Percentiles rank a stretch among this genome's conserved stretches.
Conservation (phyloP, 257 asterid genomes). For the Przewalskia tangutica region DNA sequence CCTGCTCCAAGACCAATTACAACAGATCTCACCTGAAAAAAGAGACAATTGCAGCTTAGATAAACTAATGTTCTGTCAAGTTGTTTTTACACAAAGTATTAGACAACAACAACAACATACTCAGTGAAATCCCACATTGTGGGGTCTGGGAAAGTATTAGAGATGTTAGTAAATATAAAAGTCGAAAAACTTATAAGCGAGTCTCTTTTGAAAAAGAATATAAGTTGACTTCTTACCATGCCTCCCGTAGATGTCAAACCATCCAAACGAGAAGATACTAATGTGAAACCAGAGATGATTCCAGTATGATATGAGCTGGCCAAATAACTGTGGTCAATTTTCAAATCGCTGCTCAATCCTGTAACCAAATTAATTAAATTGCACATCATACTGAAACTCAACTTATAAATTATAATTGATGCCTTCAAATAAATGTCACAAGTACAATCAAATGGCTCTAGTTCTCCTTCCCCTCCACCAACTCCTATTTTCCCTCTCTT, state of each 20-base stretch:
- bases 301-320: slow-evolving; percentile 92
- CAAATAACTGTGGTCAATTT: slow-evolving; percentile 64
- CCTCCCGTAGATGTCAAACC: slow-evolving; percentile 27
- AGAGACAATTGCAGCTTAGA: not conserved
- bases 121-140: no score
- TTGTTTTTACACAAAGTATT: not conserved
- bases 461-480: not conserved
- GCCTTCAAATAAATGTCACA: not conserved
- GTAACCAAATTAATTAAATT: not conserved
- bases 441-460: not conserved
- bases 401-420: not conserved
- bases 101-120: no score
- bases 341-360: slow-evolving; percentile 31
- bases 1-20: slow-evolving; percentile 99
- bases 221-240: slow-evolving; percentile 29
- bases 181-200: not conserved
- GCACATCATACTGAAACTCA: not conserved
- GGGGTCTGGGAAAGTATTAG: not conserved
- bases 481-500: not conserved
- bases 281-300: slow-evolving; percentile 66
- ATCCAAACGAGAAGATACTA: slow-evolving; percentile 51
- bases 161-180: not conserved
- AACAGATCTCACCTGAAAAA: slow-evolving; percentile 50
- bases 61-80: not conserved
- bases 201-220: not conserved